Evolutionary conservation across 2,329 filamentous ascomycete species (phyloP).

Genomic region (Akanthomyces muscarius): DNA sequence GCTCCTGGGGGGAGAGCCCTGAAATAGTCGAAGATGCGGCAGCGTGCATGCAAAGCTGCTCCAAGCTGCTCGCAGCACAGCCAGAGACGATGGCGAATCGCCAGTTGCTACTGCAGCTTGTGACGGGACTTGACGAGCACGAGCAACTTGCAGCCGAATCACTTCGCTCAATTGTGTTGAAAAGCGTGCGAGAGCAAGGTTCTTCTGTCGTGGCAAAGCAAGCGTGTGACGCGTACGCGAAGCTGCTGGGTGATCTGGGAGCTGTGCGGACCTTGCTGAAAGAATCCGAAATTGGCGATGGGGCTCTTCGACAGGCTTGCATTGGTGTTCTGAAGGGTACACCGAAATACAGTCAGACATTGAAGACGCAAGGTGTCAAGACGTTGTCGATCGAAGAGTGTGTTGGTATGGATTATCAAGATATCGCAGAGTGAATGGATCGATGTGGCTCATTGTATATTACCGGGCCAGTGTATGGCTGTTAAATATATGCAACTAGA

Average conservation of each 20-base stretch:
- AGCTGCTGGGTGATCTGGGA: constrained; percentile 29
- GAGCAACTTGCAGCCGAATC: constrained; percentile 22
- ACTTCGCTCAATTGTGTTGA: constrained; percentile 24
- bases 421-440: constrained; percentile 1
- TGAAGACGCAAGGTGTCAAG: constrained; percentile 11
- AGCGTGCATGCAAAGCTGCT: constrained; percentile 6
- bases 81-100: constrained; percentile 17
- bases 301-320: background rate
- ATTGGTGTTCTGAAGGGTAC: background rate
- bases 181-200: constrained; percentile 14
- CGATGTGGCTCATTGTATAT: background rate
- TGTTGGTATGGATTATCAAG: constrained; percentile 14
- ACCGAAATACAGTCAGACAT: constrained; percentile 1
- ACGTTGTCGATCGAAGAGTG: constrained; percentile 11
- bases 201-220: background rate
- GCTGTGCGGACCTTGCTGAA: constrained; percentile 30
- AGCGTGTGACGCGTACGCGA: constrained; percentile 27
- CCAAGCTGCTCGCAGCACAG: background rate
- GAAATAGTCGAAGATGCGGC: constrained; percentile 7
- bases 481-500: no score
- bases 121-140: constrained; percentile 28
- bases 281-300: constrained; percentile 23
- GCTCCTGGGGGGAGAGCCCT: background rate
- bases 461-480: background rate
- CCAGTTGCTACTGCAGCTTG: constrained; percentile 26